These are phyloP conservation scores for Calamus simplicifolius DNA, from an alignment of 176 grass and related monocot genomes.

Conservation along the genomic window DNA sequence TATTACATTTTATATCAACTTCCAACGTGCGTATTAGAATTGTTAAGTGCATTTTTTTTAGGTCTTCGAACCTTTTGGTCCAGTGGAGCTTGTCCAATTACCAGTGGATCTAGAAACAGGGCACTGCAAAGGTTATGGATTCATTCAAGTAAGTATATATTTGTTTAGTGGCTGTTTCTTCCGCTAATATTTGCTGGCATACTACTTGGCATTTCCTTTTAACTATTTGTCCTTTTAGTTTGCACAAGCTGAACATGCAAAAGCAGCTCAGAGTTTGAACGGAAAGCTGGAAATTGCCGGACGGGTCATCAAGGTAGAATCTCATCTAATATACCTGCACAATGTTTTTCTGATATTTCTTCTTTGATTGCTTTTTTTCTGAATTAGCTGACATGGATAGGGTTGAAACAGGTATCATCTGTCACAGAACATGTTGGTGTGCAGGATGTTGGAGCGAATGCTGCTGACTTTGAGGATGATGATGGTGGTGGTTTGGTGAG, in stretches of 20 bases:
- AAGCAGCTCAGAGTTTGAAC: slow-evolving; percentile 15
- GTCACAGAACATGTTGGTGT: slow-evolving; percentile 14
- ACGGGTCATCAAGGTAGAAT: slow-evolving; percentile 1
- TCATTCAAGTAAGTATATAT: slow-evolving; percentile 9
- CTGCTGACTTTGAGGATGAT: slow-evolving; percentile 20
- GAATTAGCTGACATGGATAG: background rate
- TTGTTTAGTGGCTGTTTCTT: background rate
- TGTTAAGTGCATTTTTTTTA: background rate
- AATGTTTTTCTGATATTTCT: too few species aligned
- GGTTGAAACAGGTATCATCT: slow-evolving; percentile 5
- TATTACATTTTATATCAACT: too few species aligned
- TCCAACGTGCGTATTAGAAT: too few species aligned
- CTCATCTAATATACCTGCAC: too few species aligned
- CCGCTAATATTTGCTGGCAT: background rate
- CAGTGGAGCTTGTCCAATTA: slow-evolving; percentile 14
- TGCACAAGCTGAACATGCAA: slow-evolving; percentile 10
- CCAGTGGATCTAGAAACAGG: slow-evolving; percentile 6
- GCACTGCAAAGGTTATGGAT: slow-evolving; percentile 16
- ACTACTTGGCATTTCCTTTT: background rate
- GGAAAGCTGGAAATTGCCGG: slow-evolving; percentile 15
- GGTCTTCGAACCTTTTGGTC: slow-evolving; percentile 18
- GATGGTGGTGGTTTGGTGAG: slow-evolving; percentile 17
- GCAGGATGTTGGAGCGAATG: slow-evolving; percentile 6
- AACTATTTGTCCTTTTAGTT: slow-evolving; percentile 1
- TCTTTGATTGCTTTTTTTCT: background rate